Base-by-base conservation (phyloP, 805 yeast genomes). In the Candida jianshihensis region DNA sequence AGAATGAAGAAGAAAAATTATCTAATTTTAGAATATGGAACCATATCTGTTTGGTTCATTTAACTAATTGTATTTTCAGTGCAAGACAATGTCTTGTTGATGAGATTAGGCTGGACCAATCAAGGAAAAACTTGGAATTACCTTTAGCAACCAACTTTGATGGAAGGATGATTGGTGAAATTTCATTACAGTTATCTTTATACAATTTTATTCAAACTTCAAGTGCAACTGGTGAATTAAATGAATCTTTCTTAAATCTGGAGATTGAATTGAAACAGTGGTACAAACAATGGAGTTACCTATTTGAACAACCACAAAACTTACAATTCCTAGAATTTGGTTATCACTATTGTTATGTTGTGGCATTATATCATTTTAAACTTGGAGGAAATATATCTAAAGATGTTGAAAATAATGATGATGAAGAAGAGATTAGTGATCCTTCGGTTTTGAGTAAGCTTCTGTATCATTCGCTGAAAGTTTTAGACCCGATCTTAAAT, bases 141-240 rank as follows among this genome's bases (percentile, higher is more conserved):
- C 64, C 78, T 5, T 63, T 73, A 25, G 74, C 88, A 3, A 80
- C 88, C 6, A 81, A 81, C 49, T 84, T 83, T 53, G 95, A 84
- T 52, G 86, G 84, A n/a, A 60, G 92, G 40, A 81, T 84, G 75
- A 79, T 82, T 7, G 79, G 87, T 28, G 94, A 84, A 55, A 75
- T 81, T 34, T 71, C 78, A 15, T 64, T 81, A 10, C 74, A 79
- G 36, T 54, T 73, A 14, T 66, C 75, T 11, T 64, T 78, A 0
- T 81, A 81, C 57, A 71, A 72, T 38, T 80, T 66, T 53, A 60
- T 78, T 16, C 80, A 78, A 39, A 53, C 47, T n/a, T 49, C 53
- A 5, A 37, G 56, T 13, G 36, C 41, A 6, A 26, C 21, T 25
- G 33, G 33, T 13, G 32, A 28, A 5, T 10, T 38, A 7, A 33